Base-by-base conservation (phyloP, 768 basidiomycete genomes). In the Russula abietina region DNA sequence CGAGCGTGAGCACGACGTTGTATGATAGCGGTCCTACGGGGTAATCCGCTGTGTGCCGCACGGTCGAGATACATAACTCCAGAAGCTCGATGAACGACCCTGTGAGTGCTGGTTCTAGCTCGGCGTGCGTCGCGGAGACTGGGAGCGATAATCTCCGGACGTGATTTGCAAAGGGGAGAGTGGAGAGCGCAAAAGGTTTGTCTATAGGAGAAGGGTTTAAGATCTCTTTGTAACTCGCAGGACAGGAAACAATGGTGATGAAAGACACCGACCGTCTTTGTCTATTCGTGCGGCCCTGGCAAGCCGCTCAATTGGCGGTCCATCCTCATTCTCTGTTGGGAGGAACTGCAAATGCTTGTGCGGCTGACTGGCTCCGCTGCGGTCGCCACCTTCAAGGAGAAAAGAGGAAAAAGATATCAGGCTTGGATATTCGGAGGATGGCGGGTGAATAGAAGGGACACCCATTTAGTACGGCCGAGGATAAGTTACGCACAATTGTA, bases 291-390 rank as follows among this genome's bases (percentile, higher is more conserved):
- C 76, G 22, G 75, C 73, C 67, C 78, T 78, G 5, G 90, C 86
- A 57, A 93, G 77, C 59, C 73, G 76, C 73, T 95, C 93, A 28
- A 94, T 79, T 0, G 94, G 94, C 16, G 90, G 88, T 1, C 84
- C 88, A 39, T 81, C 80, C 36, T 78, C 73, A 45, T 75, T 76
- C 11, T 81, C 80, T 19, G 83, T 70, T 38, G 91, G 87, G 38
- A 95, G 73, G 65, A 95, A 87, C 72, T 96, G 93, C n/a, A 95
- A 67, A 71, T 97, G 94, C 70, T 95, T 93, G 75, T 95, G 93
- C 2, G 81, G 78, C 74, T 97, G 94, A 71, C 91, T 93, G 12
- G 94, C 93, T 30, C 93, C 93, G 61, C 89, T 91, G 58, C 79
- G 77, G 32, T 83, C 78, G 7, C 91, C 91, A 67, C 89, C 90